A percentile compares a stretch with the other conserved stretches of the same genome.
These are phyloP conservation scores for Hirschfeldia incana DNA, from an alignment of 345 rosid species.

Conservation along the genomic window DNA sequence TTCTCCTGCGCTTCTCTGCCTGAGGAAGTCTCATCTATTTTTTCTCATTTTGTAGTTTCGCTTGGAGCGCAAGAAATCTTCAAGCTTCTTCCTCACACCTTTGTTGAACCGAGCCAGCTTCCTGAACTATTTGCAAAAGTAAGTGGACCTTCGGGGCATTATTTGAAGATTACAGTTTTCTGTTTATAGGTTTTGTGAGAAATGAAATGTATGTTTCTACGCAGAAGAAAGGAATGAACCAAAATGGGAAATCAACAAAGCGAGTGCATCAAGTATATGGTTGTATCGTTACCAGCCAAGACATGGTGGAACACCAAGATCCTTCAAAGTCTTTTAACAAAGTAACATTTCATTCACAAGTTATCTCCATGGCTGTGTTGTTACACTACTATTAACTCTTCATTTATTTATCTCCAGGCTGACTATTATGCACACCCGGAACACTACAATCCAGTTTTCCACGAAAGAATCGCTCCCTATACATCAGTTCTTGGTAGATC, in stretches of 20 bases:
- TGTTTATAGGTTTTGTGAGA: slow-evolving; percentile 1
- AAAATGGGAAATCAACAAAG: slow-evolving; percentile 48
- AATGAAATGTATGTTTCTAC: slow-evolving; percentile 14
- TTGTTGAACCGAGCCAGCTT: slow-evolving; percentile 74
- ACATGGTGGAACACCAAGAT: slow-evolving; percentile 80
- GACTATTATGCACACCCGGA: slow-evolving; percentile 95
- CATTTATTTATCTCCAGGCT: slow-evolving; percentile 47
- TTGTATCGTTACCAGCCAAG: slow-evolving; percentile 72
- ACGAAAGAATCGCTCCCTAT: slow-evolving; percentile 74
- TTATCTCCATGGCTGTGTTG: neutral
- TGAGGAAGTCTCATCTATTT: neutral
- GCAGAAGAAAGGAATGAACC: slow-evolving; percentile 47
- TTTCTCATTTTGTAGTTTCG: slow-evolving; percentile 51
- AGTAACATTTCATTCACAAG: slow-evolving; percentile 42
- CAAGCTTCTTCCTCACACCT: slow-evolving; percentile 91
- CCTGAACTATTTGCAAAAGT: slow-evolving; percentile 70
- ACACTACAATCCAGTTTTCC: slow-evolving; percentile 77
- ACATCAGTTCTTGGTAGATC: slow-evolving; percentile 77
- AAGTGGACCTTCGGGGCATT: neutral
- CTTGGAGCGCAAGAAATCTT: slow-evolving; percentile 90
- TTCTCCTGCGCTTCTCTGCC: neutral
- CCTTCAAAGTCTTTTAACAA: slow-evolving; percentile 69
- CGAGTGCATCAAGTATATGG: slow-evolving; percentile 82
- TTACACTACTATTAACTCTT: neutral
- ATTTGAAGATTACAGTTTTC: neutral